Evolutionary conservation across 352 stramenopile species (phyloP).

Genomic region (Phytophthora kernoviae): DNA sequence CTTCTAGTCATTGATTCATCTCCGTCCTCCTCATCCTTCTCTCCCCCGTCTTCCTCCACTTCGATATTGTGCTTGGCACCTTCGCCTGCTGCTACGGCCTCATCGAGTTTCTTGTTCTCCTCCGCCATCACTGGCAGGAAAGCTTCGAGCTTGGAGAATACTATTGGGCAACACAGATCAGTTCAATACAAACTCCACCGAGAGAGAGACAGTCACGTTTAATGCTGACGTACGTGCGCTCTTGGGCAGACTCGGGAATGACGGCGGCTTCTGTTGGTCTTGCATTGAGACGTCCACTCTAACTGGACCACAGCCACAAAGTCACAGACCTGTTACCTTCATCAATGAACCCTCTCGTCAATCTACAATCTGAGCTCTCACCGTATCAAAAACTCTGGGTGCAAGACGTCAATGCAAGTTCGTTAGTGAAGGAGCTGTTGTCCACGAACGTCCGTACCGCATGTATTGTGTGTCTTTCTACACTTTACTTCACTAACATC

Average conservation of each 20-base stretch:
- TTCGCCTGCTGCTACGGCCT: slow-evolving; percentile 59
- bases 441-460: not conserved
- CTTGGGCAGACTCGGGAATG: slow-evolving; percentile 61
- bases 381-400: too few relatives aligned
- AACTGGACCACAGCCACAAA: not conserved
- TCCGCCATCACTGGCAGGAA: slow-evolving; percentile 76
- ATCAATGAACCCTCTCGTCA: not conserved
- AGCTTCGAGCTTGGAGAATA: slow-evolving; percentile 75
- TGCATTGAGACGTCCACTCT: slow-evolving; percentile 13
- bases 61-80: slow-evolving; percentile 80
- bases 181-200: too few relatives aligned
- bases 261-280: slow-evolving; percentile 32
- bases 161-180: slow-evolving; percentile 24
- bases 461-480: not conserved
- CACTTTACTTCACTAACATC: too few relatives aligned
- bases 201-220: slow-evolving; percentile 2
- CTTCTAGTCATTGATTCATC: slow-evolving; percentile 24
- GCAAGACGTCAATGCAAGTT: too few relatives aligned
- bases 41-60: slow-evolving; percentile 43
- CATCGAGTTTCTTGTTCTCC: slow-evolving; percentile 79
- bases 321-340: not conserved
- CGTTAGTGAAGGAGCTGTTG: too few relatives aligned
- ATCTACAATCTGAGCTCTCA: too few relatives aligned
- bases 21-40: slow-evolving; percentile 18
- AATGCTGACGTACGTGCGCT: slow-evolving; percentile 52